Conservation (phyloP, 2,329 filamentous ascomycete species). For the Ustulina deusta region DNA sequence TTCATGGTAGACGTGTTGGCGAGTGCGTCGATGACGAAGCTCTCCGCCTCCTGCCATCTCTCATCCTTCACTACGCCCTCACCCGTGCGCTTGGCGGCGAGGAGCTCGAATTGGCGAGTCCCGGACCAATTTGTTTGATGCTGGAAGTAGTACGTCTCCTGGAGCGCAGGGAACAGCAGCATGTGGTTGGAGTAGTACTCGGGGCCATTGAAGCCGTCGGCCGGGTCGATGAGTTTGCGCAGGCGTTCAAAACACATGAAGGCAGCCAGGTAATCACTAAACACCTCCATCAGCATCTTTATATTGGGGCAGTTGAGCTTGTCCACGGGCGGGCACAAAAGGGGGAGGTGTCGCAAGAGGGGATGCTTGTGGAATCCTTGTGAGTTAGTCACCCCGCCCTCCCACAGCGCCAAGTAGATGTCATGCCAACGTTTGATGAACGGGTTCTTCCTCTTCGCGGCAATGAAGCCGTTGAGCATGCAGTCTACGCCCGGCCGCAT, state of each 20-base stretch:
- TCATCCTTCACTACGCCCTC: slow-evolving; percentile 45
- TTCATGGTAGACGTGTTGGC: slow-evolving; percentile 52
- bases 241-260: slow-evolving; percentile 50
- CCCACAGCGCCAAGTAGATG: slow-evolving; percentile 54
- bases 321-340: slow-evolving; percentile 44
- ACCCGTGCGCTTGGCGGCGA: slow-evolving; percentile 45
- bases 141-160: slow-evolving; percentile 50
- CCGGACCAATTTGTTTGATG: slow-evolving; percentile 50
- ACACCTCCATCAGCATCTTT: slow-evolving; percentile 44
- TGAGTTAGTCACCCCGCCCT: slow-evolving; percentile 49
- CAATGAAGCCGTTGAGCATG: slow-evolving; percentile 58
- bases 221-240: slow-evolving; percentile 52
- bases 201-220: slow-evolving; percentile 52
- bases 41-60: slow-evolving; percentile 47
- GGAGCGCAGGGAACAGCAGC: slow-evolving; percentile 49
- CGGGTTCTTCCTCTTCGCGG: slow-evolving; percentile 55
- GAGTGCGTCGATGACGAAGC: slow-evolving; percentile 49
- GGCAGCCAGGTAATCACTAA: slow-evolving; percentile 51
- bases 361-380: slow-evolving; percentile 52
- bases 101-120: slow-evolving; percentile 50
- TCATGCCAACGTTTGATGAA: slow-evolving; percentile 60
- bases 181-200: slow-evolving; percentile 52
- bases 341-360: slow-evolving; percentile 47
- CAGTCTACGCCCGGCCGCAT: slow-evolving; percentile 45
- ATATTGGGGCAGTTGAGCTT: slow-evolving; percentile 44